These are phyloP conservation scores for Persicaria tinctoria DNA, from an alignment of 148 eudicot species.

Conservation along the genomic window DNA sequence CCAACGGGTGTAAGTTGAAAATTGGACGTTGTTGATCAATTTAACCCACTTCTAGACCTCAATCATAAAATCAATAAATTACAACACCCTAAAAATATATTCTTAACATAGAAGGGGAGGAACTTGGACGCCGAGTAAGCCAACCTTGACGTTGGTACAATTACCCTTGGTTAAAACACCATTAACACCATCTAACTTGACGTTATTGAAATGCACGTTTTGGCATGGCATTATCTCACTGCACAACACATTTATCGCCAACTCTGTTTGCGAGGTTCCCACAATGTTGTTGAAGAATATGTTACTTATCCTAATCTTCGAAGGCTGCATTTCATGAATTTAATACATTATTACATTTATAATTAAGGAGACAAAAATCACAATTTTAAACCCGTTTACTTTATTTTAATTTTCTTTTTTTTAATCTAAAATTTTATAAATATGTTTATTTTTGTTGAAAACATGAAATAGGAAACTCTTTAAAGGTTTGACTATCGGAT, in stretches of 20 bases:
- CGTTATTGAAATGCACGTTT: slow-evolving; percentile 11
- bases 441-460: no score
- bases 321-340: neutral
- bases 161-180: neutral
- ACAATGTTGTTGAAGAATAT: slow-evolving; percentile 10
- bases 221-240: slow-evolving; percentile 2
- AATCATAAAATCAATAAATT: no score
- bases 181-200: neutral
- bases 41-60: no score
- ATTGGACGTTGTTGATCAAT: no score
- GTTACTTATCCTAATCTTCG: slow-evolving; percentile 5
- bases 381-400: no score
- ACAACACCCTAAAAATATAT: no score
- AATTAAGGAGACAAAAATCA: no score
- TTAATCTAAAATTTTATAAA: no score
- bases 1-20: no score
- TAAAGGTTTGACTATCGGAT: no score
- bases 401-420: no score
- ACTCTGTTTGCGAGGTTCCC: slow-evolving; percentile 2
- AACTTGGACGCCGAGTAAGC: neutral
- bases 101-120: neutral
- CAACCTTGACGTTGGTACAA: slow-evolving; percentile 2
- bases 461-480: no score
- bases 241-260: slow-evolving; percentile 5
- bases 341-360: neutral